Base-by-base conservation (phyloP, 2,329 filamentous ascomycete genomes). In the Calonectria honghensis region DNA sequence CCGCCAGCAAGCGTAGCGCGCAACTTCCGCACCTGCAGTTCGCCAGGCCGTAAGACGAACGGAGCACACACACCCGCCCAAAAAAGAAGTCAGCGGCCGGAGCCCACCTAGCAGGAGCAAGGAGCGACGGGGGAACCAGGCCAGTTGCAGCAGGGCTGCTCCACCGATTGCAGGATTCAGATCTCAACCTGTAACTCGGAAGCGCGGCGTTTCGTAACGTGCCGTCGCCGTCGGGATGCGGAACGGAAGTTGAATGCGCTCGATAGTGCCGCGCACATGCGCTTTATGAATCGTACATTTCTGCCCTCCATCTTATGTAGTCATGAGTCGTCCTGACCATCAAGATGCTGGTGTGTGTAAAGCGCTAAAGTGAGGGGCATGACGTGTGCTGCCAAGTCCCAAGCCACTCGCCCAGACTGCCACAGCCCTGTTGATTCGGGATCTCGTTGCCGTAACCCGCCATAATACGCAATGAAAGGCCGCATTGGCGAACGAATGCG, bases 361-460 rank as follows among this genome's bases (percentile, higher is more conserved):
- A 79, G 76, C 76, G 78, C 75, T 73, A 76, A 77, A 76, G 63
- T 78, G 79, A 81, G 78, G 77, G 79, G 77, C 79, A 81, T 81
- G 80, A 81, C 80, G 80, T 81, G 80, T 80, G 78, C 77, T 69
- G 80, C 80, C 80, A 81, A 81, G 80, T 77, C 74, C 80, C 77
- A 81, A 81, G 80, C 80, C 80, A 81, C 79, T 74, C 69, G 79
- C 79, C 79, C 78, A 81, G 79, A 74, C 79, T 69, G 51, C 71
- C 74, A 68, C 66, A 80, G 79, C 78, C 79, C 79, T 81, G 79
- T 75, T 80, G 78, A 59, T 52, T 79, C 79, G 77, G 79, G 67
- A 76, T 73, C 71, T 69, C 73, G 72, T 73, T 79, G 74, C 72
- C 68, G 68, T 70, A 24, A 18, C 20, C 35, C 45, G 45, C 45